phyloP scores from a whole-genome alignment of 306 rosid species.

The Cyclanthera cordifolia region DNA sequence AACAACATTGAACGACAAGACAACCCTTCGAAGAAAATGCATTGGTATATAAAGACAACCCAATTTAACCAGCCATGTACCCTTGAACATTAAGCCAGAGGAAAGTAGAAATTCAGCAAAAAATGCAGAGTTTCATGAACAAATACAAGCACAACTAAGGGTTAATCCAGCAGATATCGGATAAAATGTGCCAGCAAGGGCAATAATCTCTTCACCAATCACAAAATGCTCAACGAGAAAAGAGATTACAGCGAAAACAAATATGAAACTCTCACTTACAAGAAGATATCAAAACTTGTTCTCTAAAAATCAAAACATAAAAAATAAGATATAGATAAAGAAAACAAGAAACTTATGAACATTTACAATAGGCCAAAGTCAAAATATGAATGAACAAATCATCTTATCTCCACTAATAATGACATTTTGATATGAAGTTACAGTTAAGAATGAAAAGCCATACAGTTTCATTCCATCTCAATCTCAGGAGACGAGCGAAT shows the following conservation, averaged over 20 bases:
- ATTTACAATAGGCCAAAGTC: not conserved
- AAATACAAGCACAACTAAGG: constrained; percentile 54
- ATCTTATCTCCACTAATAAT: not conserved
- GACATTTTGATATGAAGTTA: not conserved
- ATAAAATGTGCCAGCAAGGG: constrained; percentile 45
- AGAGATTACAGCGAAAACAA: constrained; percentile 25
- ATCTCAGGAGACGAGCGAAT: constrained; percentile 29
- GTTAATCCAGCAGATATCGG: constrained; percentile 41
- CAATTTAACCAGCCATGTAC: constrained; percentile 62
- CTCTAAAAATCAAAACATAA: not conserved
- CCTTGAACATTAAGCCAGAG: constrained; percentile 59
- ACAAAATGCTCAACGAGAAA: constrained; percentile 30
- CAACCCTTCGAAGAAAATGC: constrained; percentile 60
- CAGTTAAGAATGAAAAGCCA: constrained; percentile 9
- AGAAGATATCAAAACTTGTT: constrained; percentile 6
- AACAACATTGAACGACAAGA: constrained; percentile 30
- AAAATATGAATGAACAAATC: constrained; percentile 4
- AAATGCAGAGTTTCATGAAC: constrained; percentile 46
- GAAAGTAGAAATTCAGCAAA: constrained; percentile 63
- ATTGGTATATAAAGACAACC: constrained; percentile 62
- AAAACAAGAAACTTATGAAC: not conserved
- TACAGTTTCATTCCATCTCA: constrained; percentile 43
- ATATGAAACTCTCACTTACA: constrained; percentile 25
- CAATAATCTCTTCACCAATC: constrained; percentile 38
- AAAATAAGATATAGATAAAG: too few species aligned